Percentiles rank a stretch among this genome's conserved stretches.
phyloP scores from a whole-genome alignment of 2,329 filamentous ascomycete genomes.

The Colletotrichum abscissum region DNA sequence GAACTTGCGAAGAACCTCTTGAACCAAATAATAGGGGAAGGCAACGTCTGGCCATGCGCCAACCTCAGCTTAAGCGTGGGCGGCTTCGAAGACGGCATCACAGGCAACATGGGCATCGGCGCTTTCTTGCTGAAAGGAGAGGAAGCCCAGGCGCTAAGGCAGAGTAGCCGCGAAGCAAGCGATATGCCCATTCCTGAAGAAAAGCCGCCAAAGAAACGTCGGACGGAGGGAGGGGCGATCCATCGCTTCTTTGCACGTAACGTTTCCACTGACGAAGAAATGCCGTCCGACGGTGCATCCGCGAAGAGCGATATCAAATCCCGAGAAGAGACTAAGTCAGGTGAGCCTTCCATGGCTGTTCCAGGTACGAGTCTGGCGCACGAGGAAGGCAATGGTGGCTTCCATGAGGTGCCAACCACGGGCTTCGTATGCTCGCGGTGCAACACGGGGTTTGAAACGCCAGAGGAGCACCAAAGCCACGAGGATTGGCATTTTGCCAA shows the following conservation, averaged over 20 bases:
- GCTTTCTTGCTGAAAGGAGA: constrained; percentile 85
- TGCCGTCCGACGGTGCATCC: constrained; percentile 37
- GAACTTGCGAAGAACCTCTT: constrained; percentile 82
- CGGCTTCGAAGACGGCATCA: constrained; percentile 91
- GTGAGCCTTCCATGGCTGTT: background rate
- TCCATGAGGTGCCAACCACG: constrained; percentile 46
- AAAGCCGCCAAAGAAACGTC: constrained; percentile 52
- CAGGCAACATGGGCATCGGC: constrained; percentile 87
- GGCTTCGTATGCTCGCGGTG: constrained; percentile 73
- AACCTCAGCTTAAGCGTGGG: constrained; percentile 89
- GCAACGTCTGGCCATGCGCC: constrained; percentile 88
- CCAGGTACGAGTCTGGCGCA: background rate
- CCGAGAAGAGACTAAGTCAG: constrained; percentile 35
- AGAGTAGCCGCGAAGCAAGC: constrained; percentile 39
- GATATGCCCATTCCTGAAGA: constrained; percentile 15
- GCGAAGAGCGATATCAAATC: constrained; percentile 7
- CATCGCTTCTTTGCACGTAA: constrained; percentile 67
- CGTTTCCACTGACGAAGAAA: constrained; percentile 44
- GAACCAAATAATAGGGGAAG: constrained; percentile 81
- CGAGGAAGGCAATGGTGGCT: background rate
- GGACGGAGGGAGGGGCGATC: constrained; percentile 62
- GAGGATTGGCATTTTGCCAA: constrained; percentile 95
- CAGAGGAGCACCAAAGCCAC: constrained; percentile 77
- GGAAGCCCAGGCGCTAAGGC: constrained; percentile 67
- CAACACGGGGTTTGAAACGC: constrained; percentile 65